Conservation (phyloP, 805 yeast genomes). For the Myxozyma sirexii region DNA sequence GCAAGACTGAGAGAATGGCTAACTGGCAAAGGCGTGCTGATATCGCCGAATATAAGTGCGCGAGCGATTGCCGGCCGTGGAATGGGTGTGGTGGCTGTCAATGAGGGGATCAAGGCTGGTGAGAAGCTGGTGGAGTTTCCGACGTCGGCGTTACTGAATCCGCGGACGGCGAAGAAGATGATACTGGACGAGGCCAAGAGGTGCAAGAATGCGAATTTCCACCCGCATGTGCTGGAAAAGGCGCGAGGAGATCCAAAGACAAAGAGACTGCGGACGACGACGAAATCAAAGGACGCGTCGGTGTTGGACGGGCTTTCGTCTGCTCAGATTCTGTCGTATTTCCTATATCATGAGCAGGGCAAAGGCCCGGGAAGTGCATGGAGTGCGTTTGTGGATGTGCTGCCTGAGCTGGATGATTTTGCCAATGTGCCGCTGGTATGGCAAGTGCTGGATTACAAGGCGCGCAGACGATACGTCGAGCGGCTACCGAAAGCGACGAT, state of each 20-base stretch:
- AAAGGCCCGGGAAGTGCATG: slow-evolving; percentile 48
- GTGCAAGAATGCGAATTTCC: background rate
- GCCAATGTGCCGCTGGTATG: slow-evolving; percentile 64
- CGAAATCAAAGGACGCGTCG: background rate
- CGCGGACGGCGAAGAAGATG: slow-evolving; percentile 23
- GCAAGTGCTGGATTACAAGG: slow-evolving; percentile 40
- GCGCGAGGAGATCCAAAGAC: background rate
- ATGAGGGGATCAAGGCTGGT: slow-evolving; percentile 43
- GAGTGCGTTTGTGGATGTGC: slow-evolving; percentile 65
- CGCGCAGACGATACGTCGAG: background rate
- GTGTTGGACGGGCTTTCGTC: slow-evolving; percentile 28
- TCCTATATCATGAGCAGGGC: slow-evolving; percentile 41
- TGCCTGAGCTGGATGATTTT: slow-evolving; percentile 63
- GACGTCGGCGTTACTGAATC: slow-evolving; percentile 58
- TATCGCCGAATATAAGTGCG: slow-evolving; percentile 43
- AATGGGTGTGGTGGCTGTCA: slow-evolving; percentile 59
- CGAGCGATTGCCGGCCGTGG: slow-evolving; percentile 55
- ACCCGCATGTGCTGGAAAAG: background rate
- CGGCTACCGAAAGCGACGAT: slow-evolving; percentile 5
- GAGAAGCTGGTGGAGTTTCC: slow-evolving; percentile 61
- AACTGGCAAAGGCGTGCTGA: slow-evolving; percentile 8
- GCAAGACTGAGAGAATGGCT: slow-evolving; percentile 8
- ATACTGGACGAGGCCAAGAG: background rate
- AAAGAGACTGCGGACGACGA: background rate
- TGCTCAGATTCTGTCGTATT: slow-evolving; percentile 36